Evolutionary conservation across 202 grass and related monocot species (phyloP).

Genomic region (Zizania palustris): DNA sequence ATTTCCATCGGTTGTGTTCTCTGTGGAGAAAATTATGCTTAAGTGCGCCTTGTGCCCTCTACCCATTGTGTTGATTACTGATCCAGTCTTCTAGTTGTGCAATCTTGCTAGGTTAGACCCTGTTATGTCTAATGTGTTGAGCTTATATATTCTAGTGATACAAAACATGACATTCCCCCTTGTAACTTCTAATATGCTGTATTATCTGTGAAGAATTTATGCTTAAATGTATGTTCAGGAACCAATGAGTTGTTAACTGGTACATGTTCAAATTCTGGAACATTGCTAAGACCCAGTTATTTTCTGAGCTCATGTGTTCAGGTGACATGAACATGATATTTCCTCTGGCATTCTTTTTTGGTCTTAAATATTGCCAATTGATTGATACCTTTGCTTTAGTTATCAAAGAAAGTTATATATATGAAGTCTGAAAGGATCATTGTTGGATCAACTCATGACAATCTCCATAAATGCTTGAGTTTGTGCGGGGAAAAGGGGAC

Average conservation of each 20-base stretch:
- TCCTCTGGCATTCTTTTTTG: neutral
- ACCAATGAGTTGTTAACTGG: slow-evolving; percentile 3
- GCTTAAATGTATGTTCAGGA: neutral
- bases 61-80: neutral
- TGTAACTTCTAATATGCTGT: neutral
- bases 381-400: neutral
- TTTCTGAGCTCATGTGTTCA: slow-evolving; percentile 12
- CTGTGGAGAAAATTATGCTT: slow-evolving; percentile 18
- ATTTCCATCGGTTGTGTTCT: neutral
- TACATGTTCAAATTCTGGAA: neutral
- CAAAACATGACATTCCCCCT: neutral
- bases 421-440: neutral
- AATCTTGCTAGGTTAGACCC: neutral
- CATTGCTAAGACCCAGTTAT: slow-evolving; percentile 2
- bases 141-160: neutral
- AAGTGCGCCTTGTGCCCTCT: neutral
- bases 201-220: slow-evolving; percentile 12
- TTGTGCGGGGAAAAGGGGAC: neutral
- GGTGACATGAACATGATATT: slow-evolving; percentile 12
- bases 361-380: neutral
- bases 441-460: neutral
- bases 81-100: slow-evolving; percentile 1
- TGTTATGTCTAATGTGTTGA: neutral
- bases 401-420: slow-evolving; percentile 7
- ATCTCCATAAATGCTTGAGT: neutral